Evolutionary conservation across 495 filamentous ascomycete genomes (phyloP).

Genomic region (Trypethelium eluteriae): DNA sequence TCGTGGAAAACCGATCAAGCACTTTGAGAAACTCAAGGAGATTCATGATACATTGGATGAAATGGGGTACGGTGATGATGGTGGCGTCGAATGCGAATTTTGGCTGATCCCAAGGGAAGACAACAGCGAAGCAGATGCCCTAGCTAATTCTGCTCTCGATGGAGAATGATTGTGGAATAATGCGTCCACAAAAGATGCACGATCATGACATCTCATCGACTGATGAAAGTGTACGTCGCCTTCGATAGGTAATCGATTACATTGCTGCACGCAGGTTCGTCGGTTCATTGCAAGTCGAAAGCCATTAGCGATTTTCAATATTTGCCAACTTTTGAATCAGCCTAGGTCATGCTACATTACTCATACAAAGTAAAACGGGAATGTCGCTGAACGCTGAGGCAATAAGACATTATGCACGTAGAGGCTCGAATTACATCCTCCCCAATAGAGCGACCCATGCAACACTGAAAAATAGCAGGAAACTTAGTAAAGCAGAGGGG

Average conservation of each 20-base stretch:
- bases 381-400: background rate
- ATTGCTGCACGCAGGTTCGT: background rate
- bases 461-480: background rate
- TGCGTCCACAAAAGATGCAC: background rate
- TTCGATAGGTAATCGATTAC: background rate
- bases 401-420: background rate
- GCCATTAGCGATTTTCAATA: background rate
- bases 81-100: slow-evolving; percentile 10
- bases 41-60: slow-evolving; percentile 7
- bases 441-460: background rate
- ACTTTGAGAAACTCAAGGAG: slow-evolving; percentile 11
- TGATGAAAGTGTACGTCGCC: background rate
- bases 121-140: slow-evolving; percentile 10
- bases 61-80: background rate
- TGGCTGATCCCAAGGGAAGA: background rate
- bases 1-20: background rate
- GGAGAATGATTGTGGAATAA: background rate
- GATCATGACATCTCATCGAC: background rate
- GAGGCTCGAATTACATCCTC: background rate
- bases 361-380: background rate
- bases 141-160: slow-evolving; percentile 9
- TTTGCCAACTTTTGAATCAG: background rate
- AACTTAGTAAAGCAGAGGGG: background rate
- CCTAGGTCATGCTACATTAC: background rate
- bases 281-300: background rate